Evolutionary conservation across 1,284 basidiomycete species (phyloP).

Genomic region (Puccinia triticina): DNA sequence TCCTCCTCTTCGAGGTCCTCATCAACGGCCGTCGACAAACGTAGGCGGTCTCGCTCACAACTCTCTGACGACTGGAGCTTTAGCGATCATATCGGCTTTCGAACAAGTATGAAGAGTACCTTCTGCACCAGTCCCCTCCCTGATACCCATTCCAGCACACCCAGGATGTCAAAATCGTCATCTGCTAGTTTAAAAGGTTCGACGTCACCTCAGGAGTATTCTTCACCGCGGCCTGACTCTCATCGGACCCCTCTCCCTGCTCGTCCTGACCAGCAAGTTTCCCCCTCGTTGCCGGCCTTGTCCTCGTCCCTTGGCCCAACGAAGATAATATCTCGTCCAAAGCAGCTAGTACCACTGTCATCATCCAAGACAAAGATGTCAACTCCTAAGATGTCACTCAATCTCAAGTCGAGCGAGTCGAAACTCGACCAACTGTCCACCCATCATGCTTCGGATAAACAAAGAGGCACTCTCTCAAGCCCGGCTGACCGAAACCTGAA

Average conservation of each 20-base stretch:
- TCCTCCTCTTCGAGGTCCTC: neutral
- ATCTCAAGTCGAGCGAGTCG: neutral
- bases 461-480: neutral
- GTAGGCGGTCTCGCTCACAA: constrained; percentile 13
- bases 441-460: neutral
- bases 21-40: neutral
- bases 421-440: neutral
- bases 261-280: neutral
- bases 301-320: neutral
- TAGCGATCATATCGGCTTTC: neutral
- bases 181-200: neutral
- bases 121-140: neutral
- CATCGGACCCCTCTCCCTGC: neutral
- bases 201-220: neutral
- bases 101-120: neutral
- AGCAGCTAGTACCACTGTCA: neutral
- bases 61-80: constrained; percentile 4
- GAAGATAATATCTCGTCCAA: neutral
- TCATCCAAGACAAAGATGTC: neutral
- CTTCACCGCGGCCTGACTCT: neutral
- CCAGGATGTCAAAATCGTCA: neutral
- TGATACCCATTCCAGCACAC: neutral
- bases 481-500: neutral
- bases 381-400: neutral
- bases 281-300: neutral